Evolutionary conservation across 148 eudicot genomes (phyloP), one percentile per base, ranked within the genome.

Genomic region (Diospyros lotus): DNA sequence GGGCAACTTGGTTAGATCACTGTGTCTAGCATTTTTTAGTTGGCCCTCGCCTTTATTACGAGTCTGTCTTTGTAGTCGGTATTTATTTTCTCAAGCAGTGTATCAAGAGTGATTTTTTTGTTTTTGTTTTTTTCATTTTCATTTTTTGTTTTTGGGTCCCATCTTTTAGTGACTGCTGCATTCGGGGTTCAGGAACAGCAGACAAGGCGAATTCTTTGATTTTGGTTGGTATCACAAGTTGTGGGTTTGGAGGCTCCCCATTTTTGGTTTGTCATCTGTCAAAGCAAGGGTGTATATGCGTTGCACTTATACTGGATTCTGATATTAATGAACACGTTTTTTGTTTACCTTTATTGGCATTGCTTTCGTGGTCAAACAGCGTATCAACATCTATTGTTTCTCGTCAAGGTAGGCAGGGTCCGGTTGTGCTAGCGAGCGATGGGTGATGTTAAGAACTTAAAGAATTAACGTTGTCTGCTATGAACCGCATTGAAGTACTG

Each of bases 141-240:
- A 39, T 78, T 75, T 51, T 71, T 64, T 54, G n/a, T 69, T 18
- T 50, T 63, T 69, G 28, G 28, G 28, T 28, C 28, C 28, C 0
- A 28, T 28, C 28, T 28, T 28, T 54, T 43, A 54, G 41, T 51
- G 14, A 40, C 67, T 71, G 60, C 48, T 71, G 63, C 58, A 55
- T 64, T 62, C 58, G 69, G 66, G 75, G 28, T 74, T 74, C 55
- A n/a, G 73, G 73, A 69, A 66, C 61, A 44, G n/a, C 53, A 76
- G 28, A 59, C 72, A 66, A 78, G 76, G 74, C 75, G 72, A 75
- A 84, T 90, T 90, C 84, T 85, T 90, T 88, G 77, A 74, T 28
- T 85, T 78, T 79, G 74, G 77, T 77, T 50, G 77, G 79, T 82
- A 10, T 50, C 66, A 67, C 51, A 53, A 83, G 69, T 80, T 73